Conservation (phyloP, 768 basidiomycete species). For the Kwoniella pini region DNA sequence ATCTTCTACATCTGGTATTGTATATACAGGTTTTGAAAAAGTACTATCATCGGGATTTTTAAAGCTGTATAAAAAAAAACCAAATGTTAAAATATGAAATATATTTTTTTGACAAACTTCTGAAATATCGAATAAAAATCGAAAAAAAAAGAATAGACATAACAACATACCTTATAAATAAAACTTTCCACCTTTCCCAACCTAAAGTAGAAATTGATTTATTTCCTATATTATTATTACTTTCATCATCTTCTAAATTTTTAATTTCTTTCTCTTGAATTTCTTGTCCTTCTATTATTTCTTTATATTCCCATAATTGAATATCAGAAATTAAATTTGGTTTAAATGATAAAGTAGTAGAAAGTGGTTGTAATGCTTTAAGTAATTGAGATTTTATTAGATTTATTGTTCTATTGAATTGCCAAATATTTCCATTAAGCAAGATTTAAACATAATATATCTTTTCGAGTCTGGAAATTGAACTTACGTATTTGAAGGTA, state of each 20-base stretch:
- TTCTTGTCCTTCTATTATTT: constrained; percentile 25
- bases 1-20: constrained; percentile 46
- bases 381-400: constrained; percentile 36
- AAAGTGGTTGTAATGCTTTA: constrained; percentile 36
- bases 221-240: constrained; percentile 3
- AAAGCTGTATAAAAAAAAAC: constrained; percentile 24
- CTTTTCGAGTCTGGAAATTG: neutral
- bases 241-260: constrained; percentile 25
- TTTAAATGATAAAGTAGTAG: constrained; percentile 2
- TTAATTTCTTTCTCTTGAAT: constrained; percentile 13
- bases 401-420: constrained; percentile 26
- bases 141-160: neutral
- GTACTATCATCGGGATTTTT: constrained; percentile 20
- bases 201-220: constrained; percentile 23
- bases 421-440: too few species aligned
- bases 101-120: too few species aligned
- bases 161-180: constrained; percentile 41
- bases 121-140: too few species aligned
- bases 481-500: constrained; percentile 39
- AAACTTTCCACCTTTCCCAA: constrained; percentile 42
- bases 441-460: too few species aligned
- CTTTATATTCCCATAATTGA: constrained; percentile 32
- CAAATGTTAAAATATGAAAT: too few species aligned
- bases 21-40: constrained; percentile 40
- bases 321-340: constrained; percentile 29